Evolutionary conservation across 148 eudicot genomes (phyloP).

Genomic region (Beta vulgaris): DNA sequence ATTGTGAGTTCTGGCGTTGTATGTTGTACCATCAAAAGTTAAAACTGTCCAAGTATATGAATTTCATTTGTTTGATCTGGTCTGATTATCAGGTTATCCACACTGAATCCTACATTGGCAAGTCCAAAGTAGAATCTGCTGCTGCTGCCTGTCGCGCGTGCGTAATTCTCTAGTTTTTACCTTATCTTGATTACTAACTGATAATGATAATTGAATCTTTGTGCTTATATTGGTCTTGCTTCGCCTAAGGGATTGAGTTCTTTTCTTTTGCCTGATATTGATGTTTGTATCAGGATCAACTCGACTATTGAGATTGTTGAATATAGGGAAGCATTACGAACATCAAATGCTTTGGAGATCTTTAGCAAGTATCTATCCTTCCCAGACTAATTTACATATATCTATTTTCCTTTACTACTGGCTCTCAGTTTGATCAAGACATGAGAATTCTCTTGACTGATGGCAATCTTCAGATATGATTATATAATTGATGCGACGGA

Average conservation of each 20-base stretch:
- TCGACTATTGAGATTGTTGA: slow-evolving; percentile 71
- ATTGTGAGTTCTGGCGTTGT: neutral
- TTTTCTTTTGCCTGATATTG: slow-evolving; percentile 3
- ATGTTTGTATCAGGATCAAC: slow-evolving; percentile 55
- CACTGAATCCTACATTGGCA: slow-evolving; percentile 80
- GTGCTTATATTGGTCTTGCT: neutral
- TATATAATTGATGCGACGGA: slow-evolving; percentile 92
- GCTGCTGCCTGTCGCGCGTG: slow-evolving; percentile 93
- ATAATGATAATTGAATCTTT: neutral
- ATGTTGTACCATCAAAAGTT: neutral
- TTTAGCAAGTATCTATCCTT: slow-evolving; percentile 82
- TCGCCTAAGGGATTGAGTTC: neutral
- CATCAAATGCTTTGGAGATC: slow-evolving; percentile 90
- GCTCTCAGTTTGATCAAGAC: neutral
- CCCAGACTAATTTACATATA: neutral
- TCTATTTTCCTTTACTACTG: neutral
- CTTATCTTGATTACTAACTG: neutral
- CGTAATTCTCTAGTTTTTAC: slow-evolving; percentile 30
- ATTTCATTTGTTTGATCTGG: neutral
- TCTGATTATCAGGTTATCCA: slow-evolving; percentile 66
- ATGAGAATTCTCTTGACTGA: slow-evolving; percentile 33
- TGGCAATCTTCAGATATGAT: slow-evolving; percentile 59
- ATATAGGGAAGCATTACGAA: slow-evolving; percentile 83
- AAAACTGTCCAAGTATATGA: neutral
- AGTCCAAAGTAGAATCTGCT: slow-evolving; percentile 93